phyloP scores from a whole-genome alignment of 139 green algal genomes.

The Haematococcus sp. region DNA sequence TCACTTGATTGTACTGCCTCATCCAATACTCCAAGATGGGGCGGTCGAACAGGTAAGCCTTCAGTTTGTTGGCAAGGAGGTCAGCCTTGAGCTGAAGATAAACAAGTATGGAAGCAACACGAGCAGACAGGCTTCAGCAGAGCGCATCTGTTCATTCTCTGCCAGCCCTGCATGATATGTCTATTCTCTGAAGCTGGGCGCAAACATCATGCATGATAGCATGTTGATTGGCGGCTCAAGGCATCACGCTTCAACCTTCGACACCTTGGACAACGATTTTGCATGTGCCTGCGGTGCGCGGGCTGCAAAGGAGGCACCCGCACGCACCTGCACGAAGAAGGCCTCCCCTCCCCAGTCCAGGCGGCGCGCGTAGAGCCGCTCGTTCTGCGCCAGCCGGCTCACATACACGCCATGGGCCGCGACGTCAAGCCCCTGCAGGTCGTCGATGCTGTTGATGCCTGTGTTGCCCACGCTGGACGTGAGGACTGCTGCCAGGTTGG shows the following conservation, averaged over 20 bases:
- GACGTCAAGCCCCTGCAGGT: background rate
- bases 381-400: background rate
- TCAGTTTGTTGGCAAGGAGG: background rate
- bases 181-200: too few relatives aligned
- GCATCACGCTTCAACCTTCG: too few relatives aligned
- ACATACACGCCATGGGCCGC: background rate
- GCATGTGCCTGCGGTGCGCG: too few relatives aligned
- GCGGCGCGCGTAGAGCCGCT: background rate
- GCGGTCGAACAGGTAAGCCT: constrained; percentile 5
- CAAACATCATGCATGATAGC: too few relatives aligned
- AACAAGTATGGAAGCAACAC: too few relatives aligned
- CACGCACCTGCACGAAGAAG: background rate
- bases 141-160: too few relatives aligned
- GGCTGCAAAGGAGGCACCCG: background rate
- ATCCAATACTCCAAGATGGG: constrained; percentile 7
- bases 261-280: too few relatives aligned
- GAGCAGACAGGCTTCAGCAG: too few relatives aligned
- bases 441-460: background rate
- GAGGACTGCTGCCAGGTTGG: constrained; percentile 6
- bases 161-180: too few relatives aligned
- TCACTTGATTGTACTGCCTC: background rate
- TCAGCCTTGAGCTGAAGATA: background rate
- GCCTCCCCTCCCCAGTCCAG: constrained; percentile 5
- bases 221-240: too few relatives aligned
- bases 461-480: background rate